A percentile compares a stretch with the other conserved stretches of the same genome.
Evolutionary conservation across 1,139 yeast species (phyloP).

Genomic region (Chernovozyma aurita): DNA sequence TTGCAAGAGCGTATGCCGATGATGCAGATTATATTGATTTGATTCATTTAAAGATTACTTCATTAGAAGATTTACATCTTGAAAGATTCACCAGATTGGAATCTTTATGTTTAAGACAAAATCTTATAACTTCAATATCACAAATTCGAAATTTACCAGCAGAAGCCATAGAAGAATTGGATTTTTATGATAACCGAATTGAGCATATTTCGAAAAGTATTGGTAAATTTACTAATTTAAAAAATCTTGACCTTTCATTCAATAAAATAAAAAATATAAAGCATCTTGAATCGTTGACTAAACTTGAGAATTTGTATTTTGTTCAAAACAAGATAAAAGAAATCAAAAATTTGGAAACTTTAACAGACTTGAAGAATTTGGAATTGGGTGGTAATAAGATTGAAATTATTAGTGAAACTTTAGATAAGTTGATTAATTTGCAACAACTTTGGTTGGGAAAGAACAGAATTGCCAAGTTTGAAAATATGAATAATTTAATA

Average conservation of each 20-base stretch:
- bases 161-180: slow-evolving; percentile 67
- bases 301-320: slow-evolving; percentile 68
- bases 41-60: slow-evolving; percentile 70
- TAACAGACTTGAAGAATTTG: slow-evolving; percentile 59
- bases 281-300: slow-evolving; percentile 60
- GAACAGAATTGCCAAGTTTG: slow-evolving; percentile 64
- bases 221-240: slow-evolving; percentile 54
- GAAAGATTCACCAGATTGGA: slow-evolving; percentile 54
- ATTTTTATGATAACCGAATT: slow-evolving; percentile 87
- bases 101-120: slow-evolving; percentile 75
- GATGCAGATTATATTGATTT: slow-evolving; percentile 71
- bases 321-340: slow-evolving; percentile 84
- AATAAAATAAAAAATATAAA: slow-evolving; percentile 86
- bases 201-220: slow-evolving; percentile 75
- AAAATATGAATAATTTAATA: slow-evolving; percentile 56
- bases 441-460: slow-evolving; percentile 92
- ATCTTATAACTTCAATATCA: slow-evolving; percentile 67
- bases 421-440: slow-evolving; percentile 50
- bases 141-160: slow-evolving; percentile 59
- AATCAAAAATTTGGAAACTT: slow-evolving; percentile 61
- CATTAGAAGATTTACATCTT: slow-evolving; percentile 63
- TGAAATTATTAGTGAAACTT: slow-evolving; percentile 53
- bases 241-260: slow-evolving; percentile 76
- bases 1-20: slow-evolving; percentile 56
- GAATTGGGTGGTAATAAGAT: slow-evolving; percentile 93